phyloP scores from a whole-genome alignment of 108 stramenopile species.

The Cyclotella distinguenda region DNA sequence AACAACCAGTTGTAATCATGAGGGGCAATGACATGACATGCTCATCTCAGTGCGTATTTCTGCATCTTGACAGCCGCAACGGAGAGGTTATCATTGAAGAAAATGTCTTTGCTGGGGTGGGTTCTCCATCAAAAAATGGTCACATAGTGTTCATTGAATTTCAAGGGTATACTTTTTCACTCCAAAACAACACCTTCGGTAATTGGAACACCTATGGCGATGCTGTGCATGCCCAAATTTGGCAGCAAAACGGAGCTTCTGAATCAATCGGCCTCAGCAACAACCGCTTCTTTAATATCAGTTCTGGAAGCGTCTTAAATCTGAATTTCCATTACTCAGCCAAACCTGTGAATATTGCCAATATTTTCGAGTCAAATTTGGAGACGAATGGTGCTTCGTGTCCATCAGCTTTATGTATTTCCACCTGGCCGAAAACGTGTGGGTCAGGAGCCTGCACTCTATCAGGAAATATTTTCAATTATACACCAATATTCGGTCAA shows the following conservation, averaged over 20 bases:
- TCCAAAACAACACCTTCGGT: background rate
- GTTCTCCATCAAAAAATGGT: no score
- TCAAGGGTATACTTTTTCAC: conserved; percentile 4
- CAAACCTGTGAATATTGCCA: conserved; percentile 7
- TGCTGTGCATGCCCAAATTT: background rate
- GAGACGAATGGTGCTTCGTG: background rate
- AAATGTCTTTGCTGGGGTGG: background rate
- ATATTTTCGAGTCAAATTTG: conserved; percentile 13
- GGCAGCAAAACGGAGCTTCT: background rate
- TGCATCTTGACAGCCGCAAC: background rate
- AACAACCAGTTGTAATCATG: background rate
- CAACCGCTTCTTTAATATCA: background rate
- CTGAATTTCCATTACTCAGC: background rate
- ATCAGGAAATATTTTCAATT: conserved; percentile 11
- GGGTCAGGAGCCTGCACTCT: conserved; percentile 15
- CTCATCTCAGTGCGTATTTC: background rate
- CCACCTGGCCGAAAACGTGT: conserved; percentile 1
- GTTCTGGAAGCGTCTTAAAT: conserved; percentile 2
- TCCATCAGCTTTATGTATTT: conserved; percentile 10
- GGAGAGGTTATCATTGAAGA: background rate
- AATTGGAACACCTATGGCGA: conserved; percentile 3
- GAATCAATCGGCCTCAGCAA: background rate
- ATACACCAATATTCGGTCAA: background rate
- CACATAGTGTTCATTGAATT: no score
- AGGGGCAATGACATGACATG: background rate